These are phyloP conservation scores for Glycine latifolia DNA, from an alignment of 306 rosid species.

Conservation along the genomic window DNA sequence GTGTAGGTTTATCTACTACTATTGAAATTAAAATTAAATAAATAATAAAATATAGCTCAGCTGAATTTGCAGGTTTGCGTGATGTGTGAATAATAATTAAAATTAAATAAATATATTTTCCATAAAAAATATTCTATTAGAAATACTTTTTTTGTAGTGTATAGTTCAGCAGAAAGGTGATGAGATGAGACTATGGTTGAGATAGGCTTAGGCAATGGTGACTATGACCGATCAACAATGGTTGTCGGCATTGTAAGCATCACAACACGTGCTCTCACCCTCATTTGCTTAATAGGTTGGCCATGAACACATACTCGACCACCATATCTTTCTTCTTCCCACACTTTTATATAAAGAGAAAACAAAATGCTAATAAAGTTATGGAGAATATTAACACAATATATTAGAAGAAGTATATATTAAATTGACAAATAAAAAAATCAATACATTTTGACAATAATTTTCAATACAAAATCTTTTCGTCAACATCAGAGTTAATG, in stretches of 20 bases:
- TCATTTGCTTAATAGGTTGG: neutral
- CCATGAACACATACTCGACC: neutral
- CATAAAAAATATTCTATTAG: no score
- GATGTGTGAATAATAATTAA: neutral
- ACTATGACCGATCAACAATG: conserved; percentile 25
- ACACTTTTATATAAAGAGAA: no score
- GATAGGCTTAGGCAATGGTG: conserved; percentile 2
- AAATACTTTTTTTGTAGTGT: no score
- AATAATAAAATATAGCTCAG: conserved; percentile 15
- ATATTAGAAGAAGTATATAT: no score
- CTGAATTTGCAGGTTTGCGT: neutral
- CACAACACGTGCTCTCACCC: conserved; percentile 28
- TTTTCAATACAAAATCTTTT: no score
- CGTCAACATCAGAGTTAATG: neutral
- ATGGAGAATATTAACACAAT: no score
- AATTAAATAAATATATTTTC: neutral
- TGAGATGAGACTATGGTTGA: neutral
- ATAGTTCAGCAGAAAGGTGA: neutral
- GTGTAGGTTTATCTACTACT: neutral
- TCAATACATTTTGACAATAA: no score
- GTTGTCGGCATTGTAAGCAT: conserved; percentile 51
- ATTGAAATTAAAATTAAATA: neutral
- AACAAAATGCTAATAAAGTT: neutral
- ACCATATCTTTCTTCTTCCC: neutral
- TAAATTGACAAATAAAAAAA: no score